Conservation (phyloP, 495 filamentous ascomycete genomes). For the Penicillium simplicissimum region DNA sequence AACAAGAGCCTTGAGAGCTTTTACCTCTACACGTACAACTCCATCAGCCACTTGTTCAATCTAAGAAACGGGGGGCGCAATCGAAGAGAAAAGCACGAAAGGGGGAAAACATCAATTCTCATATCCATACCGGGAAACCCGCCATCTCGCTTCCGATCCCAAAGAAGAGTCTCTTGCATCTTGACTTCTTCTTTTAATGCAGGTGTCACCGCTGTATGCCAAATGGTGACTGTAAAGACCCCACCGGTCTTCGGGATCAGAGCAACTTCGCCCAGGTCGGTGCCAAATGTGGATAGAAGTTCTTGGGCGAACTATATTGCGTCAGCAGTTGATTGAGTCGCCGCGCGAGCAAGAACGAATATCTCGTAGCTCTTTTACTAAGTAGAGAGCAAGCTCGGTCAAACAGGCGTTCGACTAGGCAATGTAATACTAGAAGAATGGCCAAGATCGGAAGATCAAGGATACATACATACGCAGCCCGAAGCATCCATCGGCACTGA, state of each 20-base stretch:
- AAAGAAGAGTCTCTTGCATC: constrained; percentile 58
- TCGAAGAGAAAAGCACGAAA: not conserved
- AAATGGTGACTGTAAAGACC: constrained; percentile 71
- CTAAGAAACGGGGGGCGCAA: not conserved
- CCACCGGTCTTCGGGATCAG: constrained; percentile 85
- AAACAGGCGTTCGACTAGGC: not conserved
- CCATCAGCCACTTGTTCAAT: not conserved
- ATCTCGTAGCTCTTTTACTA: not conserved
- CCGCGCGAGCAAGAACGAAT: too few species aligned
- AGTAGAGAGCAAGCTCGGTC: not conserved
- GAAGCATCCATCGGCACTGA: constrained; percentile 89
- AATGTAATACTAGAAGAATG: too few species aligned
- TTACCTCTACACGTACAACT: constrained; percentile 59
- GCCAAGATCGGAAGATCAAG: not conserved
- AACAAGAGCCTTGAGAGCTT: constrained; percentile 86
- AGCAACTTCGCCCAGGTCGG: constrained; percentile 84
- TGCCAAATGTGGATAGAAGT: constrained; percentile 93
- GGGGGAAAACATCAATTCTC: not conserved
- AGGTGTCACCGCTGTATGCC: constrained; percentile 29
- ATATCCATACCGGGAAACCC: constrained; percentile 78
- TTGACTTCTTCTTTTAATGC: constrained; percentile 7
- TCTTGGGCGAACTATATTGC: constrained; percentile 82
- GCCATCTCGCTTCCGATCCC: constrained; percentile 86
- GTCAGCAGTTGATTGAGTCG: constrained; percentile 7
- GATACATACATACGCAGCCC: constrained; percentile 73